Evolutionary conservation across 78 protist species (phyloP).

Genomic region (Dictyostelium intermedium): DNA sequence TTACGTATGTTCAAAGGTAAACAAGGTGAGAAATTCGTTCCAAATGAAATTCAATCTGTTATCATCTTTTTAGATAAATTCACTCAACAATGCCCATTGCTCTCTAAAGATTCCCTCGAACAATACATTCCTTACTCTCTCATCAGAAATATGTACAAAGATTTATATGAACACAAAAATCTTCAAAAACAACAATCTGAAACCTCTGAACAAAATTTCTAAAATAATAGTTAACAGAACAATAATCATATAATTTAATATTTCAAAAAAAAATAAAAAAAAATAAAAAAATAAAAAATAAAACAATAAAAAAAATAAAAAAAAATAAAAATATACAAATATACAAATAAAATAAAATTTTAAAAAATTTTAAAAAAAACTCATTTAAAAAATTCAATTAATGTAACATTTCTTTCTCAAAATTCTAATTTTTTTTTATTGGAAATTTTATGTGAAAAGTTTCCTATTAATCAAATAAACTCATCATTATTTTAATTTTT

Average conservation of each 20-base stretch:
- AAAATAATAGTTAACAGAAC: neutral
- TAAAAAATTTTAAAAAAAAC: no score
- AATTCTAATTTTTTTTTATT: no score
- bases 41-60: constrained; percentile 58
- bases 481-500: no score
- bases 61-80: constrained; percentile 72
- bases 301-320: neutral
- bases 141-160: constrained; percentile 75
- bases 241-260: neutral
- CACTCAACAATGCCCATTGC: constrained; percentile 69
- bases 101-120: constrained; percentile 70
- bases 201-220: constrained; percentile 40
- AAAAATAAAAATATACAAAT: neutral
- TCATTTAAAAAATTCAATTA: no score
- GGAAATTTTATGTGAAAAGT: no score
- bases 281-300: neutral
- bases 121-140: constrained; percentile 70
- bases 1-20: constrained; percentile 24
- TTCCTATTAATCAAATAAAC: no score
- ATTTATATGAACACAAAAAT: constrained; percentile 30
- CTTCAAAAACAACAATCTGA: constrained; percentile 30
- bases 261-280: neutral
- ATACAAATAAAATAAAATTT: no score
- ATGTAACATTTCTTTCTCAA: no score
- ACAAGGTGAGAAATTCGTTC: constrained; percentile 7